Evolutionary conservation across 176 grass and related monocot species (phyloP), one percentile per base, ranked within the genome.

Genomic region (Eremochloa ophiuroides): DNA sequence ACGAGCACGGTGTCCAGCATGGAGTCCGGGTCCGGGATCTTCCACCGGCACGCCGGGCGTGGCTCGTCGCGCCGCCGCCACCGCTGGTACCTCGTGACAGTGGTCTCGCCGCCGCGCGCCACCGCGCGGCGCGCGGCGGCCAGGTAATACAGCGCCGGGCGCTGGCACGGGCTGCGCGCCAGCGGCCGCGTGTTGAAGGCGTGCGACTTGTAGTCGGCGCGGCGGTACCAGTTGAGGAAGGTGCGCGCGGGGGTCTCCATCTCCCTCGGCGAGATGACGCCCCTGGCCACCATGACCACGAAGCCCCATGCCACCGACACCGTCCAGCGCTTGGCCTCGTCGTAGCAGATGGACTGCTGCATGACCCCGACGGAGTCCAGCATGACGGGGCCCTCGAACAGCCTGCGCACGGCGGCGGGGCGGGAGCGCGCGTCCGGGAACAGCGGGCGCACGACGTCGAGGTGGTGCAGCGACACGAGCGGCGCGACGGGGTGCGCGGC

Each of bases 291-390:
- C 61, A 79, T 85, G 62, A 99, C 96, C 8, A 83, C 88, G 81
- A 95, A 99, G 7, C 96, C 96, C 96, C 96, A 99, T 1, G 96
- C 87, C 28, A 99, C 91, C 1, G 93, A 99, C 56, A 99, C 91
- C 47, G 93, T 99, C 96, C 93, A 99, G 22, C 82, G 76, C 48
- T 69, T 85, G 2, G 66, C 55, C 41, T 42, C 65, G 71, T 99
- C 93, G 79, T 99, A 99, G 85, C 96, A 99, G 33, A 99, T 93
- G 10, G 90, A 93, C 87, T 99, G 96, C 81, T 99, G 96, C 86
- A 93, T 91, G 17, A 93, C 78, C 26, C 90, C 90, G 12, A 71
- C 88, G 18, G 93, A 80, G 63, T 98, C 96, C 78, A 98, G 75
- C 84, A 20, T 78, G 10, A 95, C 76, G 2, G 96, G 96, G 2